Evolutionary conservation across 2,329 filamentous ascomycete genomes (phyloP).

Genomic region (Colletotrichum melonis): DNA sequence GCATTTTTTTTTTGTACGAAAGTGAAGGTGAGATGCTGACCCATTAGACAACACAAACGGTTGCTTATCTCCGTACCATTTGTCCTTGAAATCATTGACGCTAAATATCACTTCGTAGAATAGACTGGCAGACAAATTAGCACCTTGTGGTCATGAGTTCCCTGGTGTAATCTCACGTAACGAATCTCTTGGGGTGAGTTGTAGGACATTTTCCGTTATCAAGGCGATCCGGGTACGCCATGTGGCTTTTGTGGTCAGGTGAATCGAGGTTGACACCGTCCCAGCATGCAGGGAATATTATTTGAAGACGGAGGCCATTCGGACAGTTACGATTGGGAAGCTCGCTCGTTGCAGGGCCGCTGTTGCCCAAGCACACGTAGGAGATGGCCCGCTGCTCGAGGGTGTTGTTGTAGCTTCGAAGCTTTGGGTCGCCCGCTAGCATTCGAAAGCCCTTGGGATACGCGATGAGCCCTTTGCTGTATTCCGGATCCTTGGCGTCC

Average conservation of each 20-base stretch:
- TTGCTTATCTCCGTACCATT: slow-evolving; percentile 65
- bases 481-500: slow-evolving; percentile 48
- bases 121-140: slow-evolving; percentile 41
- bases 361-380: slow-evolving; percentile 64
- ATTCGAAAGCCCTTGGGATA: slow-evolving; percentile 75
- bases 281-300: slow-evolving; percentile 73
- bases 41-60: slow-evolving; percentile 78
- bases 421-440: slow-evolving; percentile 68
- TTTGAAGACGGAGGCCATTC: slow-evolving; percentile 61
- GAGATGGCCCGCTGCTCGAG: slow-evolving; percentile 63
- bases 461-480: slow-evolving; percentile 62
- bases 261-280: slow-evolving; percentile 68
- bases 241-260: slow-evolving; percentile 65
- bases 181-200: slow-evolving; percentile 63
- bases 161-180: slow-evolving; percentile 47
- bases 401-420: slow-evolving; percentile 54
- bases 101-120: slow-evolving; percentile 72
- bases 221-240: slow-evolving; percentile 60
- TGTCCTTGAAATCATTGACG: slow-evolving; percentile 61
- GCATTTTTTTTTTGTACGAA: neutral
- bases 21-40: slow-evolving; percentile 22
- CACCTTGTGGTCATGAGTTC: neutral
- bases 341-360: slow-evolving; percentile 57
- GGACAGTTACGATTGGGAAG: slow-evolving; percentile 68
- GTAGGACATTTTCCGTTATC: slow-evolving; percentile 62